A percentile compares a stretch with the other conserved stretches of the same genome.
phyloP scores from a whole-genome alignment of 306 rosid genomes.

The Senna tora region DNA sequence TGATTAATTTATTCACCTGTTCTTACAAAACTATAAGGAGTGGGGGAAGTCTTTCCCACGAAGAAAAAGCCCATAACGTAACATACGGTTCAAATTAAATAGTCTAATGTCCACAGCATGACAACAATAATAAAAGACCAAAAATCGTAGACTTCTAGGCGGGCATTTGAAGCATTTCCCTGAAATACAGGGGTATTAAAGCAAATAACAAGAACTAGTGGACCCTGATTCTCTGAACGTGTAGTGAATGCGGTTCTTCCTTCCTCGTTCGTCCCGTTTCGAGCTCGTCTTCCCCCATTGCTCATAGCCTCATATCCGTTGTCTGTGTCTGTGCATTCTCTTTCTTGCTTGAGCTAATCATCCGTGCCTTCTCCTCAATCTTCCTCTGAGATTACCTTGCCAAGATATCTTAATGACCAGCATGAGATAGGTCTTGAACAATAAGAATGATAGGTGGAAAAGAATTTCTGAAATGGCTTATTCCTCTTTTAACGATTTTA shows the following conservation, averaged over 20 bases:
- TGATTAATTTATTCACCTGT: no score
- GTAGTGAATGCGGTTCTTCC: not conserved
- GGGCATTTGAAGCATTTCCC: not conserved
- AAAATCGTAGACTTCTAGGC: not conserved
- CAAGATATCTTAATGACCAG: not conserved
- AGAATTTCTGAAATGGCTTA: conserved; percentile 37
- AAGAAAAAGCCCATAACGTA: no score
- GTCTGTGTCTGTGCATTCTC: not conserved
- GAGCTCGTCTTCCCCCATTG: not conserved
- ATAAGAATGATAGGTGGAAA: conserved; percentile 44
- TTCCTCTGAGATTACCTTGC: not conserved
- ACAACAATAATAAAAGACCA: not conserved
- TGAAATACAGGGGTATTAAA: not conserved
- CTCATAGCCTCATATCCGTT: no score
- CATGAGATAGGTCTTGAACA: conserved; percentile 39
- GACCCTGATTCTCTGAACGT: not conserved
- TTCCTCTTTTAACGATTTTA: conserved; percentile 50
- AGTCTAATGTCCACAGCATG: no score
- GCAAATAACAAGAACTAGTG: not conserved
- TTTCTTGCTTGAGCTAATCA: not conserved
- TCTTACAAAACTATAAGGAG: no score
- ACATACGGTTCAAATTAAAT: no score
- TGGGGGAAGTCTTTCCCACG: no score
- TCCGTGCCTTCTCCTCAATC: conserved; percentile 4
- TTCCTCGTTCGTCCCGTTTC: not conserved